phyloP scores from a whole-genome alignment of 306 rosid species.

The Acacia crassicarpa region DNA sequence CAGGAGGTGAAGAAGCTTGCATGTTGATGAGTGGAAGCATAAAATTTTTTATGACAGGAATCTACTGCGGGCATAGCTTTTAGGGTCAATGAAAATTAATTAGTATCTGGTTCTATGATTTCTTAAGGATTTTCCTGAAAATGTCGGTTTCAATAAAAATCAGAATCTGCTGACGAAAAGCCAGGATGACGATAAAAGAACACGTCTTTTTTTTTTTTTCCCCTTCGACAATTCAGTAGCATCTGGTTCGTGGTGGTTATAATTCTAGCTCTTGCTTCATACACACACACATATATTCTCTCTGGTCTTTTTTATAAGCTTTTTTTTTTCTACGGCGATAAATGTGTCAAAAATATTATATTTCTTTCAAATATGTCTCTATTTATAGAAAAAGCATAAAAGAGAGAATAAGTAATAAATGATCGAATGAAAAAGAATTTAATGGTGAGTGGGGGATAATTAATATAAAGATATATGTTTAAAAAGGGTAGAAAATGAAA shows the following conservation, averaged over 20 bases:
- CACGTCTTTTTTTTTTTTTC: background rate
- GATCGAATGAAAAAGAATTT: too few species aligned
- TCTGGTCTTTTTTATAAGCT: too few species aligned
- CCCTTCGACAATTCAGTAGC: background rate
- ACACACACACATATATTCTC: too few species aligned
- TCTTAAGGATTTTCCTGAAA: background rate
- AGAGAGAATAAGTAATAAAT: too few species aligned
- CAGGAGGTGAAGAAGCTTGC: background rate
- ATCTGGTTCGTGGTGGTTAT: background rate
- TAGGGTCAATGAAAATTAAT: background rate
- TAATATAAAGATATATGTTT: too few species aligned
- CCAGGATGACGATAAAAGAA: background rate
- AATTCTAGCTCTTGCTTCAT: background rate
- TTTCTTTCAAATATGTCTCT: too few species aligned
- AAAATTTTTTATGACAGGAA: slow-evolving; percentile 10
- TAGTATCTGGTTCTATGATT: background rate
- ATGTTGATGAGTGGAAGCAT: background rate
- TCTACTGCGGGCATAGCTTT: background rate
- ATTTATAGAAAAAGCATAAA: too few species aligned
- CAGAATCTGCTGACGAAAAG: background rate
- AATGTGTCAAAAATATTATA: too few species aligned
- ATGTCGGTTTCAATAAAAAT: background rate
- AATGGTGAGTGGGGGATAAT: too few species aligned
- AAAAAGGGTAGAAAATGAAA: too few species aligned
- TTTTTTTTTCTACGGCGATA: too few species aligned